These are phyloP conservation scores for Lasiosphaeriaceae sp. DNA, from an alignment of 495 filamentous ascomycete genomes.

Conservation along the genomic window DNA sequence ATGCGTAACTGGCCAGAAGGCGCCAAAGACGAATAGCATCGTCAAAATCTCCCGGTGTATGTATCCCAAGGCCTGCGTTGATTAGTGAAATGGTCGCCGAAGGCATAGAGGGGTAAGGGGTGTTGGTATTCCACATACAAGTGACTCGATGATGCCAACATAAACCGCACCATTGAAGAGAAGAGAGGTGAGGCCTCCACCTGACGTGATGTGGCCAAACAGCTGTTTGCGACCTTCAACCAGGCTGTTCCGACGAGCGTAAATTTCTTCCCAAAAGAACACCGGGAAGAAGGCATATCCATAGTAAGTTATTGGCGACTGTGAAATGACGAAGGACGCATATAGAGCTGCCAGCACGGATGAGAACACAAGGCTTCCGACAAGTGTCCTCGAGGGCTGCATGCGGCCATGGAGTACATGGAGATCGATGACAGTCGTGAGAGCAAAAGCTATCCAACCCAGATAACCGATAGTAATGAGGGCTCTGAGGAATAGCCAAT, in stretches of 20 bases:
- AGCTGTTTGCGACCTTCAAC: conserved; percentile 62
- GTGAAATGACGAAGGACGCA: conserved; percentile 72
- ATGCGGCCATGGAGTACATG: conserved; percentile 77
- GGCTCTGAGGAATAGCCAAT: conserved; percentile 97
- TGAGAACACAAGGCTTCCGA: conserved; percentile 64
- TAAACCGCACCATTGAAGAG: conserved; percentile 61
- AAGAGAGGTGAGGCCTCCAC: conserved; percentile 51
- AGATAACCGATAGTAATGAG: conserved; percentile 91
- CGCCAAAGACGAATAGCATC: conserved; percentile 66
- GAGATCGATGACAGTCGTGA: conserved; percentile 86
- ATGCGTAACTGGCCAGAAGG: conserved; percentile 74
- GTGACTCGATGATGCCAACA: conserved; percentile 69
- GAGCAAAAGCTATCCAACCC: conserved; percentile 93
- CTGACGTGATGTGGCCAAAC: conserved; percentile 61
- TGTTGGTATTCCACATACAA: conserved; percentile 57
- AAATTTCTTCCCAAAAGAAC: conserved; percentile 95
- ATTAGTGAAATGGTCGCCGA: conserved; percentile 7
- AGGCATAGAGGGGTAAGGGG: not conserved
- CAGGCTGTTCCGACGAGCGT: conserved; percentile 69
- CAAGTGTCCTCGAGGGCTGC: conserved; percentile 58
- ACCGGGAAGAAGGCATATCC: conserved; percentile 89
- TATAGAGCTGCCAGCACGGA: conserved; percentile 72
- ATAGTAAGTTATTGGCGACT: conserved; percentile 82
- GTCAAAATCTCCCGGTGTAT: conserved; percentile 87
- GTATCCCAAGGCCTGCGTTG: conserved; percentile 64